Evolutionary conservation across 2,329 filamentous ascomycete genomes (phyloP).

Genomic region (Leptographium wingfieldii): DNA sequence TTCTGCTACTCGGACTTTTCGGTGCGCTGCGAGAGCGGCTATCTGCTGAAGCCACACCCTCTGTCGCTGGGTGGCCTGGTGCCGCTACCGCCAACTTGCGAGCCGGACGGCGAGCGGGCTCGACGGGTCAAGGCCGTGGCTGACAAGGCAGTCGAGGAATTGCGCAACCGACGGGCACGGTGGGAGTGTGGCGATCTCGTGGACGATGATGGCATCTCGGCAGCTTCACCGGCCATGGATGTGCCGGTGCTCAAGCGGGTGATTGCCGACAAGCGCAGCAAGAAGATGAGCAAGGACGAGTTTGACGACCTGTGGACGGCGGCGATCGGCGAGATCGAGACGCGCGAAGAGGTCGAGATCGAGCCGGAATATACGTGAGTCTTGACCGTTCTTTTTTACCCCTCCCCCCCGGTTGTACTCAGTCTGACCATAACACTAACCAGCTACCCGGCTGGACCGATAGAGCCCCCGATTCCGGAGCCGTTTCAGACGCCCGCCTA

Average conservation of each 20-base stretch:
- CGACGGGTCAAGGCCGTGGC: conserved; percentile 77
- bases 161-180: conserved; percentile 73
- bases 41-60: conserved; percentile 73
- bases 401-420: background rate
- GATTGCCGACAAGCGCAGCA: conserved; percentile 63
- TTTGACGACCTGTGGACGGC: conserved; percentile 80
- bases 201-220: conserved; percentile 45
- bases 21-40: conserved; percentile 74
- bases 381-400: conserved; percentile 5
- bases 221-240: conserved; percentile 44
- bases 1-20: conserved; percentile 71
- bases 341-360: conserved; percentile 47
- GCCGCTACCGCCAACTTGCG: conserved; percentile 81
- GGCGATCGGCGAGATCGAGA: conserved; percentile 59
- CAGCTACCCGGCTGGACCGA: conserved; percentile 61
- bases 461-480: conserved; percentile 56
- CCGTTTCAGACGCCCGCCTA: conserved; percentile 52
- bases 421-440: conserved; percentile 52
- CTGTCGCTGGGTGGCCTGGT: conserved; percentile 68
- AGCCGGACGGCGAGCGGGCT: conserved; percentile 87
- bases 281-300: conserved; percentile 72
- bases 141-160: conserved; percentile 73
- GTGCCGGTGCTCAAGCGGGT: conserved; percentile 68
- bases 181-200: conserved; percentile 75
- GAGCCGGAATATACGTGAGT: conserved; percentile 40